These are phyloP conservation scores for Hysterangium stoloniferum DNA, from an alignment of 768 basidiomycete species.

Conservation along the genomic window DNA sequence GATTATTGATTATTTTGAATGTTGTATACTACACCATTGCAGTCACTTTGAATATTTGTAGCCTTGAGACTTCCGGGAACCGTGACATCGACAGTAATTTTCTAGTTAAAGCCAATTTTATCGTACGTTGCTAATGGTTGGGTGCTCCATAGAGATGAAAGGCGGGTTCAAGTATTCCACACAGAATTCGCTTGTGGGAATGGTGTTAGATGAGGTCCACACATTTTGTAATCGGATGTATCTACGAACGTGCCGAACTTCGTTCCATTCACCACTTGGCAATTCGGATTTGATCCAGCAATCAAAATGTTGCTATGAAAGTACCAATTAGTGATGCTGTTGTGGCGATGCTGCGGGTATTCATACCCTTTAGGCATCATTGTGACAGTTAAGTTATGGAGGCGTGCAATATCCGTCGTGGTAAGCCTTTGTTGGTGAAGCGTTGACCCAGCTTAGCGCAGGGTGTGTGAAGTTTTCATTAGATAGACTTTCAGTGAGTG, in stretches of 20 bases:
- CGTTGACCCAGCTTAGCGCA: slow-evolving; percentile 24
- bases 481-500: no score
- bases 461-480: no score
- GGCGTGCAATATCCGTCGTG: slow-evolving; percentile 24
- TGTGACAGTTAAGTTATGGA: slow-evolving; percentile 26
- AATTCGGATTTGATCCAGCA: slow-evolving; percentile 8
- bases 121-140: slow-evolving; percentile 29
- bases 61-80: slow-evolving; percentile 23
- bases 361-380: slow-evolving; percentile 6
- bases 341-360: not conserved
- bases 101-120: slow-evolving; percentile 31
- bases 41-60: slow-evolving; percentile 10
- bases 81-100: slow-evolving; percentile 26
- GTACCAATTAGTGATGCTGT: no score
- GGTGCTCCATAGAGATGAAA: slow-evolving; percentile 31
- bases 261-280: not conserved
- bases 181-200: slow-evolving; percentile 29
- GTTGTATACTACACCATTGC: no score
- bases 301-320: slow-evolving; percentile 2
- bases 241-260: not conserved
- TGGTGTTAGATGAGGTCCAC: slow-evolving; percentile 13
- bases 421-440: slow-evolving; percentile 23
- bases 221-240: no score
- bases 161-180: slow-evolving; percentile 38
- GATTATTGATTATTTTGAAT: not conserved